Base-by-base conservation (phyloP, 805 yeast species). In the Zygotorulaspora florentina region DNA sequence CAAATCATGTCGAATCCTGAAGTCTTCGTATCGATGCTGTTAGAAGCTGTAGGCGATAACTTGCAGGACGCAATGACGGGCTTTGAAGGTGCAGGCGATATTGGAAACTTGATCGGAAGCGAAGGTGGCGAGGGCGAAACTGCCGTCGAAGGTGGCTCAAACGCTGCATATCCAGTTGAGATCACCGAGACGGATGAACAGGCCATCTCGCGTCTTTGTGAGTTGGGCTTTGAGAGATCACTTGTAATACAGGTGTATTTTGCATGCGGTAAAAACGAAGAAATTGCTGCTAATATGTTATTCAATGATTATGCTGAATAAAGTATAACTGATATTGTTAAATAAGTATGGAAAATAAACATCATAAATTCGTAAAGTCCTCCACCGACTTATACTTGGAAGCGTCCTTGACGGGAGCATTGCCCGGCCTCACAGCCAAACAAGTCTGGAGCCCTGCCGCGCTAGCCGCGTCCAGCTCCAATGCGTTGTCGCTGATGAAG, bases 191-290 rank as follows among this genome's bases (percentile, higher is more conserved):
- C 82, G 57, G 99, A 93, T 62, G 84, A 85, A 61, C 87, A 76
- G 50, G 96, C 98, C n/a, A 87, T 93, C 53, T 75, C 76, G 52
- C 80, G 99, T 63, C 75, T 93, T 54, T 85, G 95, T 65, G 97
- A 86, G 67, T 75, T 93, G 54, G 99, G 99, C 0, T 93, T 93
- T 59, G 96, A 88, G 55, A 79, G 96, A 55, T 76, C 83, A 55
- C 72, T 85, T 46, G 99, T 87, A 37, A 80, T 89, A 50, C 96
- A 90, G 71, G 96, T 95, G 26, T 93, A 87, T 71, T 83, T 93
- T 76, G 98, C 98, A 35, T 93, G 99, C 68, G 99, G 93, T 61
- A 91, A 89, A 71, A 88, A 93, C 68, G 99, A 93, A 71, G 96
- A 91, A 72, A 78, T 87, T 59, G 89, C 99, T 35, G 99, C 98